Conservation (phyloP, 2,329 filamentous ascomycete species). For the Nigrospora sphaerica region DNA sequence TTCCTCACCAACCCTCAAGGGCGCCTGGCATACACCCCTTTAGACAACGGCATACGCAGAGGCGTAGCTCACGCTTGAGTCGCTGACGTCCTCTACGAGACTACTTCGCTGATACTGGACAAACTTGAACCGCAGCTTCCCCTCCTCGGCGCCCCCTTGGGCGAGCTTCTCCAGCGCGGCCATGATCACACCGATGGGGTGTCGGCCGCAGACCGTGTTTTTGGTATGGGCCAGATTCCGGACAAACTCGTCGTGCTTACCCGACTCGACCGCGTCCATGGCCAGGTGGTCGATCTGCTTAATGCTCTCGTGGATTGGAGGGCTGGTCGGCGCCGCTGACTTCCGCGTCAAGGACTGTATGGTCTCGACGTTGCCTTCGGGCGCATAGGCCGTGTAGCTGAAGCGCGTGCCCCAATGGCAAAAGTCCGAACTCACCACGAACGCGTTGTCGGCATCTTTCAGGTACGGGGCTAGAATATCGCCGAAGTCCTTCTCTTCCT, state of each 20-base stretch:
- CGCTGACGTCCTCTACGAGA: slow-evolving; percentile 56
- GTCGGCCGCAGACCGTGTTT: slow-evolving; percentile 91
- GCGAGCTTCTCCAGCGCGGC: slow-evolving; percentile 68
- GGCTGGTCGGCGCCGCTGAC: slow-evolving; percentile 28
- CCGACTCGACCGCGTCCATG: slow-evolving; percentile 78
- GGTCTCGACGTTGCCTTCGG: slow-evolving; percentile 28
- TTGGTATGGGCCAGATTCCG: slow-evolving; percentile 62
- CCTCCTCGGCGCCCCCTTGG: slow-evolving; percentile 24
- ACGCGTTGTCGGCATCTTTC: slow-evolving; percentile 66
- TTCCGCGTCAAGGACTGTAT: slow-evolving; percentile 29
- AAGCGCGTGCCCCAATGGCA: slow-evolving; percentile 92
- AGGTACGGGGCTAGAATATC: slow-evolving; percentile 71
- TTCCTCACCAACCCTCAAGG: no score
- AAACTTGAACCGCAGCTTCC: slow-evolving; percentile 61
- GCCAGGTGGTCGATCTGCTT: slow-evolving; percentile 69
- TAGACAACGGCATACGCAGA: slow-evolving; percentile 79
- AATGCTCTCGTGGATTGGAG: slow-evolving; percentile 77
- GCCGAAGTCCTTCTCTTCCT: slow-evolving; percentile 63
- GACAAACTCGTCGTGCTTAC: slow-evolving; percentile 64
- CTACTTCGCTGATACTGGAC: slow-evolving; percentile 83
- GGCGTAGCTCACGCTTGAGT: slow-evolving; percentile 92
- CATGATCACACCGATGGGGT: slow-evolving; percentile 92
- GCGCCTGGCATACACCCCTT: background rate
- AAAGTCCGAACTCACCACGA: slow-evolving; percentile 91
- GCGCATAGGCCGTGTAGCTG: slow-evolving; percentile 70